Evolutionary conservation across 805 yeast species (phyloP), one percentile per base, ranked within the genome.

Genomic region (Starmera dryadoides): DNA sequence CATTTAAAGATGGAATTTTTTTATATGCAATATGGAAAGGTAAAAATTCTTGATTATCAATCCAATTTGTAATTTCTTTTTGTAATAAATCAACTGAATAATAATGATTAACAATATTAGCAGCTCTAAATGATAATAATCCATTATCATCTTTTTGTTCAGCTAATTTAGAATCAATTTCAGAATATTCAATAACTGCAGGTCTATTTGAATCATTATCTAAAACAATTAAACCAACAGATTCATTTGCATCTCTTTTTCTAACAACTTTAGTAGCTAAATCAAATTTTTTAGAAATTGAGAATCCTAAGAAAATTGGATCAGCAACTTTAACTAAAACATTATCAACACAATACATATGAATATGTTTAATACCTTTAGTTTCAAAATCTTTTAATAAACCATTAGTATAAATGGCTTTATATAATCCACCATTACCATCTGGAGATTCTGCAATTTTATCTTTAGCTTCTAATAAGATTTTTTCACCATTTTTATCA

Each of bases 311-410:
- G 41, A 69, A 69, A 1, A 78, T 69, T 3, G 98, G 98, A 58
- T 93, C 98, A 2, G 96, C 97, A 39, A 91, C 86, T 59, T 80
- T 82, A 28, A 89, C 97, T 36, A 93, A 69, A 23, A 85, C 81
- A 62, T 93, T 93, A 63, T 93, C 99, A 36, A 93, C 98, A 64
- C 98, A 91, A 65, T 88, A 93, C 85, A 89, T 86, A 63, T 93
- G 97, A 44, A 93, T 72, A 58, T 93, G 98, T 60, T 86, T 77
- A 46, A 91, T 77, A 6, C 87, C 88, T 41, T 78, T 79, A 7
- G 50, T 43, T 22, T 63, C 54, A 57, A 93, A 75, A 58, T 91
- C 96, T 6, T 74, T 73, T 25, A 93, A 53, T 16, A 89, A 66
- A 2, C 76, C 73, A 47, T 81, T 75, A 33, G 73, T 73, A 49